phyloP scores from a whole-genome alignment of 352 stramenopile species.

The Pythium scleroteichum region DNA sequence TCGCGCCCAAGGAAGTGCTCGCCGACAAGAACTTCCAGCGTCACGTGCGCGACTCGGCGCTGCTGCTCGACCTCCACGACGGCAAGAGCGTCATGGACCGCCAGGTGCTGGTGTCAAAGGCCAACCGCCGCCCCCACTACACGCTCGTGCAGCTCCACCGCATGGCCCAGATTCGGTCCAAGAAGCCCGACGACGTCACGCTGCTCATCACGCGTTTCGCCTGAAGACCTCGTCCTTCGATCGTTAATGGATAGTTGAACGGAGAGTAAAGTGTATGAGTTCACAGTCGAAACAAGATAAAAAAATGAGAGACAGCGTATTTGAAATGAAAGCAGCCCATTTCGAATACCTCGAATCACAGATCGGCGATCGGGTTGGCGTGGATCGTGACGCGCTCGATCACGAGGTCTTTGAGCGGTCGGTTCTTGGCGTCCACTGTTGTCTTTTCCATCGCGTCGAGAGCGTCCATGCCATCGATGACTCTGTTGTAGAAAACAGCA shows the following conservation, averaged over 20 bases:
- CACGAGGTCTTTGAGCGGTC: slow-evolving; percentile 86
- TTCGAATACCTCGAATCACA: slow-evolving; percentile 12
- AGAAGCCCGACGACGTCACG: slow-evolving; percentile 82
- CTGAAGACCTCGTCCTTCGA: background rate
- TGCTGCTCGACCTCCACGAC: slow-evolving; percentile 54
- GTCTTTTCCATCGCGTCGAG: slow-evolving; percentile 96
- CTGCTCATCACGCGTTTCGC: slow-evolving; percentile 63
- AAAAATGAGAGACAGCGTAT: slow-evolving; percentile 1
- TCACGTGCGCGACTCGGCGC: slow-evolving; percentile 48
- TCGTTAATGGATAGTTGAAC: background rate
- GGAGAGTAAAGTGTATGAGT: no score
- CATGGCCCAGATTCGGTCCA: slow-evolving; percentile 74
- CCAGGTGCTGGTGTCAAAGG: slow-evolving; percentile 51
- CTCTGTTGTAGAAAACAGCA: slow-evolving; percentile 39
- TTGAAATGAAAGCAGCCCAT: background rate
- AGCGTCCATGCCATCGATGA: slow-evolving; percentile 97
- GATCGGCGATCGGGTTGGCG: slow-evolving; percentile 91
- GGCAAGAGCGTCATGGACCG: slow-evolving; percentile 52
- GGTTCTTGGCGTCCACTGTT: slow-evolving; percentile 90
- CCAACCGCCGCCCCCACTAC: slow-evolving; percentile 69
- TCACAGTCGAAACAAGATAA: no score
- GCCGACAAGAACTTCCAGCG: slow-evolving; percentile 42
- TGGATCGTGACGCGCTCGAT: slow-evolving; percentile 91
- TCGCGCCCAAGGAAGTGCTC: slow-evolving; percentile 13
- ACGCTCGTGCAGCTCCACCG: slow-evolving; percentile 63